Evolutionary conservation across 495 filamentous ascomycete species (phyloP).

Genomic region (Halenospora varia): DNA sequence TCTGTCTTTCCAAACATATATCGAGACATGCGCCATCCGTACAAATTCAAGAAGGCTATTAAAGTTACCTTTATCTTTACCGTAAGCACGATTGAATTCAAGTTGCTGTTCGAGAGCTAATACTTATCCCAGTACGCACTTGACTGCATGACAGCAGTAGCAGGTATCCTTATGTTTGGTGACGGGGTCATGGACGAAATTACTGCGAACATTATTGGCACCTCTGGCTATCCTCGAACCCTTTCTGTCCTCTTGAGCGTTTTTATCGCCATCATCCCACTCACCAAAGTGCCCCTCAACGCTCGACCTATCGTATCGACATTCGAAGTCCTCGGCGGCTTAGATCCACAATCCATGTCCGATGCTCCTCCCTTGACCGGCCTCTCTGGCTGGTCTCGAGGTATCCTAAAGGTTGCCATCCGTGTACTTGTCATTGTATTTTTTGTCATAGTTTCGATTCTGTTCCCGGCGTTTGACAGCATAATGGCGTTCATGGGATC

Average conservation of each 20-base stretch:
- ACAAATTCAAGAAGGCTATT: slow-evolving; percentile 74
- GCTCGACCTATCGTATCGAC: slow-evolving; percentile 84
- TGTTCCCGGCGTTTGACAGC: slow-evolving; percentile 84
- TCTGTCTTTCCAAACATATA: slow-evolving; percentile 97
- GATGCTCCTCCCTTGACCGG: slow-evolving; percentile 41
- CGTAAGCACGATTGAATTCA: slow-evolving; percentile 37
- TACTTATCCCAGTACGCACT: slow-evolving; percentile 57
- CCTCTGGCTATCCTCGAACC: slow-evolving; percentile 67
- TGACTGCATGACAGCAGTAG: slow-evolving; percentile 74
- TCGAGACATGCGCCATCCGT: slow-evolving; percentile 92
- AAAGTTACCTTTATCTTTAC: slow-evolving; percentile 87
- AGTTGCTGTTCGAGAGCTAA: not conserved
- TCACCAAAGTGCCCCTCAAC: slow-evolving; percentile 93
- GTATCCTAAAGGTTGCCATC: slow-evolving; percentile 54
- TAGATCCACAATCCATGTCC: slow-evolving; percentile 54
- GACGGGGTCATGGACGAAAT: slow-evolving; percentile 80
- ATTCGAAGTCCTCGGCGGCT: slow-evolving; percentile 71
- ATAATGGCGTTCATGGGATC: slow-evolving; percentile 94
- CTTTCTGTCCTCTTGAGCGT: slow-evolving; percentile 73
- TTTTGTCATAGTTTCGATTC: slow-evolving; percentile 67
- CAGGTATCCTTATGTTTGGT: slow-evolving; percentile 91
- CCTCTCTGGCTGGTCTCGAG: slow-evolving; percentile 53
- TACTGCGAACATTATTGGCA: slow-evolving; percentile 79
- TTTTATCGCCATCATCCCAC: slow-evolving; percentile 86
- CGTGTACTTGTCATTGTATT: slow-evolving; percentile 53